Conservation (phyloP, 23 red algal species). For the Chondrus crispus region DNA sequence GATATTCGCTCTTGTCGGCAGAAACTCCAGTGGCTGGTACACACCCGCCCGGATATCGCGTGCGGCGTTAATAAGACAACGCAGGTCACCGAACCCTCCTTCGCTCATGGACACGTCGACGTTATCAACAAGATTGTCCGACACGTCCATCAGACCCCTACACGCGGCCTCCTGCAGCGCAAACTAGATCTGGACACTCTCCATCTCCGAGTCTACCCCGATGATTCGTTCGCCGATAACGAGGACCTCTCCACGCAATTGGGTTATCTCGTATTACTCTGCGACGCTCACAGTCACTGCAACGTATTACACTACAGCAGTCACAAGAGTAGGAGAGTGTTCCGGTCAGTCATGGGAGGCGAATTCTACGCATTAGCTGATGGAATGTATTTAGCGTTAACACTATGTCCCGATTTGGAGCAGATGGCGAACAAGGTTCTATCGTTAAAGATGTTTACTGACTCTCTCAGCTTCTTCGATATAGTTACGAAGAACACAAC, state of each 20-base stretch:
- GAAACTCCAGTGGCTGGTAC: not conserved
- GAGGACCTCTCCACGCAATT: not conserved
- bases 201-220: not conserved
- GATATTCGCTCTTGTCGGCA: not conserved
- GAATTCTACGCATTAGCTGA: constrained; percentile 2
- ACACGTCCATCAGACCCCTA: not conserved
- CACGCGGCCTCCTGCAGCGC: not conserved
- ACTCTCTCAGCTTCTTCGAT: constrained; percentile 16
- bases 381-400: not conserved
- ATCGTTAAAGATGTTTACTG: not conserved
- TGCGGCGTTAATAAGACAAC: not conserved
- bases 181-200: not conserved
- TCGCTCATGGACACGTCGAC: not conserved
- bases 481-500: not conserved
- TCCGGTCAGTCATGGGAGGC: constrained; percentile 5
- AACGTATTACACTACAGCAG: not conserved
- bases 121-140: not conserved
- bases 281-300: not conserved
- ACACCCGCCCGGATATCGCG: not conserved
- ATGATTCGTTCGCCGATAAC: not conserved
- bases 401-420: not conserved
- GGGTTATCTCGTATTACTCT: not conserved
- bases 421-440: not conserved
- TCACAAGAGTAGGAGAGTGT: not conserved
- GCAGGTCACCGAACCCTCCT: not conserved